Conservation (phyloP, 2,329 filamentous ascomycete species). For the Escovopsis sp. region DNA sequence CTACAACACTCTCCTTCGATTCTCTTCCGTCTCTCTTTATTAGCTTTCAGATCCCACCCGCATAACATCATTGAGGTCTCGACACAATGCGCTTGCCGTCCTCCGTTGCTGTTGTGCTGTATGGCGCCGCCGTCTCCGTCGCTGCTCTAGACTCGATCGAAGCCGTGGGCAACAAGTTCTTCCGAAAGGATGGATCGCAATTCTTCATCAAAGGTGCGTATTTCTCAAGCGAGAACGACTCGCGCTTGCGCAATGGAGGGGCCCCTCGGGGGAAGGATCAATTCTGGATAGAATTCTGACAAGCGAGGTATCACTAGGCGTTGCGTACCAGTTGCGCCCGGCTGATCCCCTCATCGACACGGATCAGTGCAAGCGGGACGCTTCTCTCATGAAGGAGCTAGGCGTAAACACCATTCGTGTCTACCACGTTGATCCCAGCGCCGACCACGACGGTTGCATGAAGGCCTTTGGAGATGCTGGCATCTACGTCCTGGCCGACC, state of each 20-base stretch:
- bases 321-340: slow-evolving; percentile 52
- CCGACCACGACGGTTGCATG: slow-evolving; percentile 70
- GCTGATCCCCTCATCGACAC: slow-evolving; percentile 65
- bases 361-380: slow-evolving; percentile 64
- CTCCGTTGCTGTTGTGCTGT: slow-evolving; percentile 19
- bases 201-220: slow-evolving; percentile 67
- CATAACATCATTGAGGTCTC: not conserved
- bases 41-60: not conserved
- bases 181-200: slow-evolving; percentile 64
- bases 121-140: slow-evolving; percentile 18
- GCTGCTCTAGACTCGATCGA: slow-evolving; percentile 34
- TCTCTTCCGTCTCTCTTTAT: not conserved
- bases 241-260: not conserved
- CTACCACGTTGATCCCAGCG: slow-evolving; percentile 66
- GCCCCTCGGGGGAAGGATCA: no score
- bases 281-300: not conserved
- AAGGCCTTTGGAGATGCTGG: slow-evolving; percentile 60
- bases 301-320: slow-evolving; percentile 31
- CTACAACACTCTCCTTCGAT: not conserved
- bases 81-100: slow-evolving; percentile 23
- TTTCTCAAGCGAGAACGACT: not conserved
- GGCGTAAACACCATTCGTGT: slow-evolving; percentile 76
- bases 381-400: slow-evolving; percentile 61
- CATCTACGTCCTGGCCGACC: slow-evolving; percentile 73
- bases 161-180: slow-evolving; percentile 67